Percentiles rank a stretch among this genome's conserved stretches.
phyloP scores from a whole-genome alignment of 176 grass and related monocot species.

The Poa annua region DNA sequence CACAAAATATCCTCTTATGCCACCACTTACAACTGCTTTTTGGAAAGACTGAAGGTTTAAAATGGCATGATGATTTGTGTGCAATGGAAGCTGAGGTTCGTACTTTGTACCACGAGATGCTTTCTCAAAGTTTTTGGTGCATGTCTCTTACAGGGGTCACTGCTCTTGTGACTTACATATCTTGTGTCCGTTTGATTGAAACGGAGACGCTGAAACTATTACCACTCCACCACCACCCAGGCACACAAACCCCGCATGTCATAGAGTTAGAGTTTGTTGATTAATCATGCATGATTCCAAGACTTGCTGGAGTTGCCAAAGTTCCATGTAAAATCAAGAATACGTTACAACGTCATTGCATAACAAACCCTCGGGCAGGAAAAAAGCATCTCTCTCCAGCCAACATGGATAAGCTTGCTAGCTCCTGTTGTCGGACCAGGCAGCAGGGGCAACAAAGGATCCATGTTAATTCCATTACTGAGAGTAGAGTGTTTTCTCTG shows the following conservation, averaged over 20 bases:
- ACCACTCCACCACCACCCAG: too few relatives aligned
- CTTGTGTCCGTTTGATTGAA: not conserved
- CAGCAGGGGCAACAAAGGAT: not conserved
- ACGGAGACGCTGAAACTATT: not conserved
- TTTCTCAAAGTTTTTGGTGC: constrained; percentile 1
- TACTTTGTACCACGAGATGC: constrained; percentile 34
- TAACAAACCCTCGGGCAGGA: not conserved
- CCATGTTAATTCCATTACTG: constrained; percentile 8
- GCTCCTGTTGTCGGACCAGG: constrained; percentile 19
- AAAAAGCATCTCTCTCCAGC: not conserved
- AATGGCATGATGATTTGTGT: constrained; percentile 82
- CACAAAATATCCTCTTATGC: constrained; percentile 89
- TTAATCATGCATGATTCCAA: not conserved
- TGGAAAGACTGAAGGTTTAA: constrained; percentile 47
- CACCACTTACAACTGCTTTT: constrained; percentile 59
- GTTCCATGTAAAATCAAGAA: not conserved
- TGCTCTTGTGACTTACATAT: not conserved
- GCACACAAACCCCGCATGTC: too few relatives aligned
- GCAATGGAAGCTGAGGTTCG: constrained; percentile 92
- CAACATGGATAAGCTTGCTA: not conserved
- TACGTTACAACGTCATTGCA: not conserved
- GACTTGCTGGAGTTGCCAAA: not conserved
- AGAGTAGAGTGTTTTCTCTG: not conserved
- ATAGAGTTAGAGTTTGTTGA: not conserved
- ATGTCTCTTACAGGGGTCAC: not conserved